Percentiles rank a stretch among this genome's conserved stretches.
Evolutionary conservation across 2,329 filamentous ascomycete genomes (phyloP).

Genomic region (Pseudogymnoascus sp.): DNA sequence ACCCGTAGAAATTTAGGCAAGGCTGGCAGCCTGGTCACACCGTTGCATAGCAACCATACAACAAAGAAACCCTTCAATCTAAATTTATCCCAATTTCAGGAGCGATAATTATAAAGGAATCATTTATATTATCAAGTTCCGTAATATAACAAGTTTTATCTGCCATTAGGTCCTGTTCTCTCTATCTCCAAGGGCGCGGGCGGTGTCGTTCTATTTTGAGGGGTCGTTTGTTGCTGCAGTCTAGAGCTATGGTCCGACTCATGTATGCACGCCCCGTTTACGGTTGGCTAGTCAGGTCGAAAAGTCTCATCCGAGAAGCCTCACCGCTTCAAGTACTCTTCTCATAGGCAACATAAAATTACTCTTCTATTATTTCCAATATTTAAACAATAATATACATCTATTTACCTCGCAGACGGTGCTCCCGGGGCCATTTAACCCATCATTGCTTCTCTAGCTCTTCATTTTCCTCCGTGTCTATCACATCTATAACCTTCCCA

Average conservation of each 20-base stretch:
- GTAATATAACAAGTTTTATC: neutral
- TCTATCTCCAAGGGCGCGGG: neutral
- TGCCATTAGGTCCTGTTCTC: neutral
- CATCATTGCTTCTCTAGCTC: neutral
- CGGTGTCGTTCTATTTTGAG: neutral
- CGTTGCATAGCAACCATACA: conserved; percentile 6
- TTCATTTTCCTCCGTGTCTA: neutral
- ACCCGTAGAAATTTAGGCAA: conserved; percentile 10
- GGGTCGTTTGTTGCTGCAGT: neutral
- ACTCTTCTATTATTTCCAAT: neutral
- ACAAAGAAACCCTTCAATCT: neutral
- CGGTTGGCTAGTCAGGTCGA: neutral
- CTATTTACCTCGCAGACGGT: neutral
- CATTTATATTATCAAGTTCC: neutral
- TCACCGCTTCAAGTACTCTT: neutral
- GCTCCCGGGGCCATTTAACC: neutral
- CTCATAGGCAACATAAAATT: neutral
- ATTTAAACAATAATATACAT: conserved; percentile 6
- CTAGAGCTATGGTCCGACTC: neutral
- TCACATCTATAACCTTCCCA: conserved; percentile 8
- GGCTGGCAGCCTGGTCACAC: conserved; percentile 6
- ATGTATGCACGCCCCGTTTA: neutral
- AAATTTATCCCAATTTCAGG: neutral
- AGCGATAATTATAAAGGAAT: neutral
- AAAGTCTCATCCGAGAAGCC: neutral